These are phyloP conservation scores for Abrus precatorius DNA, from an alignment of 306 rosid genomes.

Conservation along the genomic window DNA sequence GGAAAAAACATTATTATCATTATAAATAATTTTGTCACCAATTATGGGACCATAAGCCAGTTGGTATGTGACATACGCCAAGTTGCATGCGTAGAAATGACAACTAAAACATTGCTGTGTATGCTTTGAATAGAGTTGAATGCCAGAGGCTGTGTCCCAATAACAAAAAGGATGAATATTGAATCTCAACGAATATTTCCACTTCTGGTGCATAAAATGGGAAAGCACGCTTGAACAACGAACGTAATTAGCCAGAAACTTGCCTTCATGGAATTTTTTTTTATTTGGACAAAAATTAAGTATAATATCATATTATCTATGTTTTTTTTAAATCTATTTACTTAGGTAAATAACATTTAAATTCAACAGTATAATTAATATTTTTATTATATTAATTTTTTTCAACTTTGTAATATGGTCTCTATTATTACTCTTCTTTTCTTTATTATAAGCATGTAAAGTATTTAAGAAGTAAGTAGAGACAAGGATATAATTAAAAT, in stretches of 20 bases:
- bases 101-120: background rate
- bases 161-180: background rate
- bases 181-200: constrained; percentile 21
- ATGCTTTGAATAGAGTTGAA: constrained; percentile 2
- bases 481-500: no score
- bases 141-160: background rate
- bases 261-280: background rate
- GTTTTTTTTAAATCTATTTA: no score
- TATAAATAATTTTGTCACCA: constrained; percentile 3
- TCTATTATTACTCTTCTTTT: no score
- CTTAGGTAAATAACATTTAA: no score
- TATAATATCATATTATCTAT: no score
- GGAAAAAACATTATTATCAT: background rate
- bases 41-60: constrained; percentile 2
- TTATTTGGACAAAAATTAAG: background rate
- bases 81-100: constrained; percentile 4
- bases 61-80: constrained; percentile 2
- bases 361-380: no score
- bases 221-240: background rate
- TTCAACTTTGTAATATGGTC: no score
- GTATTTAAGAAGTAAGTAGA: no score
- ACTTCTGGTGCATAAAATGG: background rate
- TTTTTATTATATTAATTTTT: no score
- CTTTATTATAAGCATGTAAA: no score
- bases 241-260: background rate